phyloP scores from a whole-genome alignment of 768 basidiomycete genomes.

The Auricularia heimuer region DNA sequence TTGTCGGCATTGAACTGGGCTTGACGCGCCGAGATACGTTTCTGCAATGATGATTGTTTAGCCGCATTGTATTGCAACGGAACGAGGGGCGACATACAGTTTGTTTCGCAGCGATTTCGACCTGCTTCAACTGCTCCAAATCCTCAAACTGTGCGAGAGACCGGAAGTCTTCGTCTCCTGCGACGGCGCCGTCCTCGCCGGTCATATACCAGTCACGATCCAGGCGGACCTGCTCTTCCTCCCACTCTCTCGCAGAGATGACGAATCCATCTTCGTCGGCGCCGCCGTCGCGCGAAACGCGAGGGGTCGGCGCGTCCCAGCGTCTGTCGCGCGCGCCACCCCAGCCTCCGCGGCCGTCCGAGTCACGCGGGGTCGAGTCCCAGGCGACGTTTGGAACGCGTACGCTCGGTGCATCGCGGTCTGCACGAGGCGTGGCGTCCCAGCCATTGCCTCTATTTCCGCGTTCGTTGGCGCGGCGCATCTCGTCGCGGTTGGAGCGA shows the following conservation, averaged over 20 bases:
- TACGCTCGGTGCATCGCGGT: conserved; percentile 70
- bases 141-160: conserved; percentile 92
- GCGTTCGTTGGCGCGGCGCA: conserved; percentile 29
- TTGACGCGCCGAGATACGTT: conserved; percentile 86
- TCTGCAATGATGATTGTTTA: conserved; percentile 30
- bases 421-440: conserved; percentile 55
- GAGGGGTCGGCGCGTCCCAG: conserved; percentile 84
- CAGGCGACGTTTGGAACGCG: conserved; percentile 87
- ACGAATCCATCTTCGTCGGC: conserved; percentile 60
- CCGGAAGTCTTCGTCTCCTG: conserved; percentile 87
- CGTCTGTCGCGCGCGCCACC: conserved; percentile 39
- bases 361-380: conserved; percentile 84
- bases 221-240: conserved; percentile 85
- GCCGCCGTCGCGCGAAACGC: conserved; percentile 53
- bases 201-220: conserved; percentile 97
- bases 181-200: conserved; percentile 77
- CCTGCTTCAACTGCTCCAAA: conserved; percentile 53
- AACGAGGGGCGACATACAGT: conserved; percentile 35
- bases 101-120: conserved; percentile 67
- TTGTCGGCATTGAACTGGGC: conserved; percentile 99
- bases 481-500: conserved; percentile 70
- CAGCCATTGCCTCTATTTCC: conserved; percentile 31
- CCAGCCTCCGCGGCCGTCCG: conserved; percentile 45
- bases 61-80: background rate
- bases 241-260: conserved; percentile 85